Conservation (phyloP, 2,329 filamentous ascomycete genomes). For the Penicillium sp. region DNA sequence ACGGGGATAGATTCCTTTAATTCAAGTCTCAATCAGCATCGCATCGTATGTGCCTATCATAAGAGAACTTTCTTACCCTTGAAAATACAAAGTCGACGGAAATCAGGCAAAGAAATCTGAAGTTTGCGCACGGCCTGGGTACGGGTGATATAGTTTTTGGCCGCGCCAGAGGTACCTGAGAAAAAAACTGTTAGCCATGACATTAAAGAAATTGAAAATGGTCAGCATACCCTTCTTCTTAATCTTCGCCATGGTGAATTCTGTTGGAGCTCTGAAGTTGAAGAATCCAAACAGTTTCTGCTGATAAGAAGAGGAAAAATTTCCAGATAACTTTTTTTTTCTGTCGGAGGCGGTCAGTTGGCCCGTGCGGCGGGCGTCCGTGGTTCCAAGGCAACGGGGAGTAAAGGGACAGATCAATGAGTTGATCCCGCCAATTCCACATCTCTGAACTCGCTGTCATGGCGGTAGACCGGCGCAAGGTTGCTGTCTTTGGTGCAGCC, state of each 20-base stretch:
- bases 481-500: conserved; percentile 71
- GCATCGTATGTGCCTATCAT: not conserved
- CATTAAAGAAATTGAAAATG: not conserved
- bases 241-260: conserved; percentile 65
- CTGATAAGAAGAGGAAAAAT: conserved; percentile 40
- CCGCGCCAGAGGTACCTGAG: conserved; percentile 77
- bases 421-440: not conserved
- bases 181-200: conserved; percentile 16
- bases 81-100: conserved; percentile 98
- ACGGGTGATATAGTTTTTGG: conserved; percentile 97
- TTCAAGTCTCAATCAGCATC: conserved; percentile 15
- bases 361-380: conserved; percentile 33
- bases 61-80: conserved; percentile 60
- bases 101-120: conserved; percentile 94
- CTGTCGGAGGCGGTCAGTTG: conserved; percentile 22
- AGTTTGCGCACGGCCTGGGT: conserved; percentile 97
- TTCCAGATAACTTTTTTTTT: conserved; percentile 40
- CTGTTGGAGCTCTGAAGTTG: conserved; percentile 13
- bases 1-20: conserved; percentile 82
- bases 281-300: conserved; percentile 23
- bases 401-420: conserved; percentile 3
- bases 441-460: conserved; percentile 35
- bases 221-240: conserved; percentile 76
- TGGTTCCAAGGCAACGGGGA: conserved; percentile 8
- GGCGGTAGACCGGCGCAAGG: conserved; percentile 60